Evolutionary conservation across 208 protist species (phyloP), one percentile per base, ranked within the genome.

Genomic region (Herpetomonas samuelpessoai): DNA sequence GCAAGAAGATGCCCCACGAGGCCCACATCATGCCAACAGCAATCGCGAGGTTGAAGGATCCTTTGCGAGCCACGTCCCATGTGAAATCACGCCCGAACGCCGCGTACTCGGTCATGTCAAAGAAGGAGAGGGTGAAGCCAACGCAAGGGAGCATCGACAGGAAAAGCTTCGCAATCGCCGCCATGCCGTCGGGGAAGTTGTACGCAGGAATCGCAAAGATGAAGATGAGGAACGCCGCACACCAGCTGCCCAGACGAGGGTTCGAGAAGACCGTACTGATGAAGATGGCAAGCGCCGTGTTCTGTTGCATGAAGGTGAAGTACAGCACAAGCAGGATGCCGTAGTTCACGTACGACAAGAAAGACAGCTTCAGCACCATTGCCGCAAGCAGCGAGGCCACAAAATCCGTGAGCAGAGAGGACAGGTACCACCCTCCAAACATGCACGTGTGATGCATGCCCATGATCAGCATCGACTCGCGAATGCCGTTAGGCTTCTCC

Each of bases 381-480:
- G 75, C 48, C 0, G 71, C 72, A 21, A 88, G 70, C 53, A 87
- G 50, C 30, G 79, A 70, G 27, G 83, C 64, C 24, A 91, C 55
- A 24, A 86, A 45, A 62, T 88, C 75, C n/a, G 78, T 82, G 39
- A 86, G 25, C 22, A 87, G 56, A 24, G 78, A 73, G 25, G 76
- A 77, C 19, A 64, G 58, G 72, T 79, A 88, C 88, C 88, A 95
- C 19, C 84, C 81, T 30, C 73, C 46, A 44, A 84, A 80, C 62
- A 91, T 63, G 62, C 76, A 89, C 2, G 71, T 79, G 51, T 70
- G 85, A 41, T 83, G 76, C 47, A 95, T 70, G 29, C 86, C 88
- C 88, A 95, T 95, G 68, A 95, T 91, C 35, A 91, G 73, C 88
- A 95, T 95, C 31, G 79, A 76, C 67, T 92, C 86, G 26, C 86